These are phyloP conservation scores for Leccinum obscurum DNA, from an alignment of 768 basidiomycete species.

Conservation along the genomic window DNA sequence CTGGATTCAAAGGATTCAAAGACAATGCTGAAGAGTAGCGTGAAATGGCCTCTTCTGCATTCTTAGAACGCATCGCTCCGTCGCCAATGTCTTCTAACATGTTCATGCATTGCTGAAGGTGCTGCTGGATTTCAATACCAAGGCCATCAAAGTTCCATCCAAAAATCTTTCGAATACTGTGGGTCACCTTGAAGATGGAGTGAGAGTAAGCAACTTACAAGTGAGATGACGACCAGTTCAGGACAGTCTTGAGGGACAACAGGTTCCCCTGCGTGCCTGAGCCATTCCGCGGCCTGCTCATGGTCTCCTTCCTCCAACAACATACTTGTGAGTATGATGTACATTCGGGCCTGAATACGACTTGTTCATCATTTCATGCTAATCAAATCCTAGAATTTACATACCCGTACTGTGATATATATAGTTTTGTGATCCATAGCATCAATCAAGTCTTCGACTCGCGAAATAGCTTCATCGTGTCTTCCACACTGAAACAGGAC, in stretches of 20 bases:
- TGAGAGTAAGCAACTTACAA: background rate
- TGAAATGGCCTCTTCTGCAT: conserved; percentile 1
- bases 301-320: background rate
- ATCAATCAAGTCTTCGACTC: too few species aligned
- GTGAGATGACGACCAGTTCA: conserved; percentile 5
- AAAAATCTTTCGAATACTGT: conserved; percentile 3
- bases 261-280: too few species aligned
- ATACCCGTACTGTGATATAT: too few species aligned
- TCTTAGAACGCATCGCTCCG: background rate
- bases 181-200: background rate
- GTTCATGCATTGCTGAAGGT: background rate
- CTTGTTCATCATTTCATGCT: too few species aligned
- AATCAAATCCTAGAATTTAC: too few species aligned
- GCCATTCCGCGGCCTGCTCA: background rate
- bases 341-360: conserved; percentile 7
- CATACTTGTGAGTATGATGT: background rate
- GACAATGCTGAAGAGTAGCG: background rate
- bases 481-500: too few species aligned
- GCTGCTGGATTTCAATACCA: background rate
- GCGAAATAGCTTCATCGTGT: too few species aligned
- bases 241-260: background rate
- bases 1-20: background rate
- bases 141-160: conserved; percentile 16
- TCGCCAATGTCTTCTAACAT: background rate
- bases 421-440: too few species aligned